phyloP scores from a whole-genome alignment of 257 asterid genomes.

The Ocimum tenuiflorum region DNA sequence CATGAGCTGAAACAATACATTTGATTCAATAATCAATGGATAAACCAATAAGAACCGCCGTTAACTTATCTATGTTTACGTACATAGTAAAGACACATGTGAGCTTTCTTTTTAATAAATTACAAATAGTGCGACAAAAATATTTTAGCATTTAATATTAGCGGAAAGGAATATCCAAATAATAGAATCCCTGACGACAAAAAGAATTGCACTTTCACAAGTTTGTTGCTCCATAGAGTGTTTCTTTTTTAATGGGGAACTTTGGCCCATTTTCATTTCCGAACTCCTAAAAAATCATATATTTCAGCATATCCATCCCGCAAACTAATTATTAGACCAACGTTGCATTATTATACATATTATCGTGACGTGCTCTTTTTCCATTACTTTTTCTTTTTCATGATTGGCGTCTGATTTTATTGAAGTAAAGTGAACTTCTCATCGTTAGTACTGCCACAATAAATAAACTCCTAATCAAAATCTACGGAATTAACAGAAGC shows the following conservation, averaged over 20 bases:
- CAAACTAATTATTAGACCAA: background rate
- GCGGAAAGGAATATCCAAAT: slow-evolving; percentile 16
- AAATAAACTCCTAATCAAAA: too few species aligned
- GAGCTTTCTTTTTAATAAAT: background rate
- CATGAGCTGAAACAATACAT: too few species aligned
- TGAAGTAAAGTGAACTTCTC: too few species aligned
- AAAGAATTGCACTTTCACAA: background rate
- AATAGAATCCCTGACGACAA: background rate
- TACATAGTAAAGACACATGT: background rate
- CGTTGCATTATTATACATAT: background rate
- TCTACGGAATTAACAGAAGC: too few species aligned
- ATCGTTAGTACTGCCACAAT: too few species aligned
- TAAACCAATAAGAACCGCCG: too few species aligned
- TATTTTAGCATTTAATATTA: background rate
- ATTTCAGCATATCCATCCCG: background rate
- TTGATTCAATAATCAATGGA: too few species aligned
- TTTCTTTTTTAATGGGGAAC: background rate
- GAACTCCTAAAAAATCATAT: background rate
- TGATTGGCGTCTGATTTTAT: background rate
- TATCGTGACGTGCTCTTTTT: background rate
- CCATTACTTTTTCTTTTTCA: background rate
- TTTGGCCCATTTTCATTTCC: background rate
- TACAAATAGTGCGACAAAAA: background rate
- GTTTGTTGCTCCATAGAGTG: background rate
- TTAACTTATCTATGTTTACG: too few species aligned